These are phyloP conservation scores for Cryptococcus jaspeensis DNA, from an alignment of 1,284 basidiomycete species.

Conservation along the genomic window DNA sequence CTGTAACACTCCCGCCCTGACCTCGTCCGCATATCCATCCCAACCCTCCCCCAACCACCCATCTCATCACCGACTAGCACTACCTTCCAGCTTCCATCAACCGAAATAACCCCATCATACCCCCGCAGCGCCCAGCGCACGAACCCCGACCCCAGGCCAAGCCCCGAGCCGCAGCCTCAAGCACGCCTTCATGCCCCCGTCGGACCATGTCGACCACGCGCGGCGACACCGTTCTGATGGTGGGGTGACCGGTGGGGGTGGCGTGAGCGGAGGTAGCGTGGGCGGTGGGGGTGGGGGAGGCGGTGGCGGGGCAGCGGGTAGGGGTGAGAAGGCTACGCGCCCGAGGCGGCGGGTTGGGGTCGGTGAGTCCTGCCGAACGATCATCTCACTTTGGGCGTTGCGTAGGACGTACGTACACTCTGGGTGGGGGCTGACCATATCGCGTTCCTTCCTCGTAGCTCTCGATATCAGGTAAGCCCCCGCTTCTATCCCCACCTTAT, in stretches of 20 bases:
- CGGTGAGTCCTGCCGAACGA: background rate
- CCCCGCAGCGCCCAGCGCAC: background rate
- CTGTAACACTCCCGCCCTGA: no score
- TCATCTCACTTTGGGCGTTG: no score
- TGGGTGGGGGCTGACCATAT: background rate
- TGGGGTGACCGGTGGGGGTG: constrained; percentile 1
- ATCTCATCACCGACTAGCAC: background rate
- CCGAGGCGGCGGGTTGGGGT: background rate
- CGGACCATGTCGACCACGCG: constrained; percentile 24
- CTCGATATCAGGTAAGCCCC: constrained; percentile 9
- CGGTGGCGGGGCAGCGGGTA: background rate
- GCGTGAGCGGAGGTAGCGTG: background rate
- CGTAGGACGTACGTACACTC: no score
- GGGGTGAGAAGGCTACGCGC: background rate
- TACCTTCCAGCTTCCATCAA: background rate
- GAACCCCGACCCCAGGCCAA: background rate
- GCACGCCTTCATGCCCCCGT: constrained; percentile 21
- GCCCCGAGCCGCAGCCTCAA: background rate
- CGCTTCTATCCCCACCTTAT: background rate
- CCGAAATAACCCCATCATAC: background rate
- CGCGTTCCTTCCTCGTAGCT: background rate
- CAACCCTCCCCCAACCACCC: background rate
- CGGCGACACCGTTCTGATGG: constrained; percentile 11
- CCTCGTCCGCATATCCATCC: no score
- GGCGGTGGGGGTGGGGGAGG: no score